Evolutionary conservation across 805 yeast genomes (phyloP).

Genomic region (Saccharomycopsis sp.): DNA sequence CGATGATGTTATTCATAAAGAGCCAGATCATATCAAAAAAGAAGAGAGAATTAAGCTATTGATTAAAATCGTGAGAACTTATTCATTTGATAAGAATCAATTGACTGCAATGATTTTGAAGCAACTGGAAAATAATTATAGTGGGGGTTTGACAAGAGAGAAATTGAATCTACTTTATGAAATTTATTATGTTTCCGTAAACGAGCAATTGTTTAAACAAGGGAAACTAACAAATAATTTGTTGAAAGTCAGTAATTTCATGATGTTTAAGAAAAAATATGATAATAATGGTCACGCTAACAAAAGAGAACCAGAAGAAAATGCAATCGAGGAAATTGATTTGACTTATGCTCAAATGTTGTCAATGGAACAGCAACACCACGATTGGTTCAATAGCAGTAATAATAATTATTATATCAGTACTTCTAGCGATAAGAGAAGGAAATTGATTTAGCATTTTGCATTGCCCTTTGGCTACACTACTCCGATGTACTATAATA

Average conservation of each 20-base stretch:
- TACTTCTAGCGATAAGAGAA: too few relatives aligned
- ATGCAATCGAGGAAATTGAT: too few relatives aligned
- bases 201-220: not conserved
- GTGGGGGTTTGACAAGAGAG: not conserved
- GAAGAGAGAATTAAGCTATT: conserved; percentile 47
- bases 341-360: too few relatives aligned
- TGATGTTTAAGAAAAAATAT: not conserved
- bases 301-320: not conserved
- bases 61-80: conserved; percentile 22
- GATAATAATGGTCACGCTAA: not conserved
- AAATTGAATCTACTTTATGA: not conserved
- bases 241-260: not conserved
- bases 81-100: not conserved
- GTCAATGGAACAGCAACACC: too few relatives aligned
- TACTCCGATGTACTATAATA: too few relatives aligned
- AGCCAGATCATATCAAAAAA: conserved; percentile 68
- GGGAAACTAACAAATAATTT: not conserved
- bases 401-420: too few relatives aligned
- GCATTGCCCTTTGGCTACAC: too few relatives aligned
- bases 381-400: too few relatives aligned
- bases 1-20: conserved; percentile 44
- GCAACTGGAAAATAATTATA: not conserved
- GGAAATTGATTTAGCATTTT: too few relatives aligned
- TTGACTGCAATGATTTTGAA: not conserved
- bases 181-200: not conserved